Conservation (phyloP, 148 eudicot genomes). For the Heliosperma pusillum region DNA sequence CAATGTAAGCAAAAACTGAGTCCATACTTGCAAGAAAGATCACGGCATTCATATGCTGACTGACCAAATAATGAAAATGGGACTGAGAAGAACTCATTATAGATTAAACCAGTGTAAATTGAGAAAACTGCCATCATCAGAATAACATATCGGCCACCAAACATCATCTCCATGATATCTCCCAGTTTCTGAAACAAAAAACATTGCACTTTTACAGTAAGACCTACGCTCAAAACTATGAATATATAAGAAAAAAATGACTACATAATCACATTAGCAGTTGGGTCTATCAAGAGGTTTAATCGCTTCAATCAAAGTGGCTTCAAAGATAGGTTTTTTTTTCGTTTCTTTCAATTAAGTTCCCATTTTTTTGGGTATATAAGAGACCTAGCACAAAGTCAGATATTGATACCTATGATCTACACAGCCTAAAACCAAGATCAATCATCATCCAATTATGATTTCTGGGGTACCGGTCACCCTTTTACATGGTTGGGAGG, state of each 20-base stretch:
- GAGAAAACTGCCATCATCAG: conserved; percentile 62
- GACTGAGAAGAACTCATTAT: conserved; percentile 60
- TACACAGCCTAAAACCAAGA: background rate
- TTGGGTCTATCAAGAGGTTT: background rate
- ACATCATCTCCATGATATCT: conserved; percentile 59
- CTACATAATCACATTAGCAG: background rate
- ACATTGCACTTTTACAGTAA: conserved; percentile 2
- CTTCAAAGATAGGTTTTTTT: background rate
- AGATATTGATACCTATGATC: background rate
- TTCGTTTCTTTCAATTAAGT: background rate
- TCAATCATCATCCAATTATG: background rate
- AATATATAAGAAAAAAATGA: background rate
- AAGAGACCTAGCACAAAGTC: conserved; percentile 9
- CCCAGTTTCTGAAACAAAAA: conserved; percentile 47
- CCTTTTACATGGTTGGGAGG: background rate
- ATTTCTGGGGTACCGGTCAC: background rate
- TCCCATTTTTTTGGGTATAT: background rate
- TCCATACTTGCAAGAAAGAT: conserved; percentile 49
- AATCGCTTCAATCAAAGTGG: background rate
- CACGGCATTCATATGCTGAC: conserved; percentile 61
- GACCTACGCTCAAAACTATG: conserved; percentile 1
- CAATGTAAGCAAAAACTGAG: conserved; percentile 12
- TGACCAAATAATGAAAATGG: conserved; percentile 50
- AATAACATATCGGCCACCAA: conserved; percentile 62
- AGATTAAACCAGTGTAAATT: conserved; percentile 55